Evolutionary conservation across 2,329 filamentous ascomycete genomes (phyloP), one percentile per base, ranked within the genome.

Genomic region (Penicillium occitanis): DNA sequence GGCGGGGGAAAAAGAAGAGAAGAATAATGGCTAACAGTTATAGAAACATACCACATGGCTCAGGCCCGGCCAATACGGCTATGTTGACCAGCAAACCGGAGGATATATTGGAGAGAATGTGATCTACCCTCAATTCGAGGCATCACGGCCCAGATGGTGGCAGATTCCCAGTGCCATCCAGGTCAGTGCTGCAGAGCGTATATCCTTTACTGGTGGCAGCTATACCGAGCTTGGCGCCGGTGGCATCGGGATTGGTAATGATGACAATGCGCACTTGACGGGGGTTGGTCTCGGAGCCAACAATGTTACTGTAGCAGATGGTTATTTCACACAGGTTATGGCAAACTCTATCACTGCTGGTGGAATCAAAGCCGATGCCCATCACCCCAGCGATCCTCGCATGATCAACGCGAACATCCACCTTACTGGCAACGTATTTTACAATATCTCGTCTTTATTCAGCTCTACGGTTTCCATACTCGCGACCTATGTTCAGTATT

Each of bases 111-210:
- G 51, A 30, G 51, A 55, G 25, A 55, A 55, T 55, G 28, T 55
- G 14, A 55, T 28, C 51, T 55, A 55, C 30, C 51, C 51, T 33
- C 51, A 55, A 35, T 55, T 55, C 10, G 51, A 55, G 25, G 51
- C 51, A 30, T 30, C 51, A 33, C 33, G 51, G 14, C 51, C 51
- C 13, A 55, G 51, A 35, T 55, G 51, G 51, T 55, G 30, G 28
- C 51, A 55, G n/a, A 33, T 55, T 10, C 51, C 51, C 5, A 55
- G 51, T 19, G 51, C 51, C 51, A 55, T 55, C 14, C 51, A 55
- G 30, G 51, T 55, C 51, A 55, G 51, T 55, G 51, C 51, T 55
- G 51, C 51, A n/a, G 51, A 55, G 28, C 51, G 28, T 55, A 55
- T 55, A 30, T 55, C 51, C 6, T 55, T 55, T 35, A 55, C 28